These are phyloP conservation scores for Piper longum DNA, from an alignment of 164 flowering plant genomes.

Conservation along the genomic window DNA sequence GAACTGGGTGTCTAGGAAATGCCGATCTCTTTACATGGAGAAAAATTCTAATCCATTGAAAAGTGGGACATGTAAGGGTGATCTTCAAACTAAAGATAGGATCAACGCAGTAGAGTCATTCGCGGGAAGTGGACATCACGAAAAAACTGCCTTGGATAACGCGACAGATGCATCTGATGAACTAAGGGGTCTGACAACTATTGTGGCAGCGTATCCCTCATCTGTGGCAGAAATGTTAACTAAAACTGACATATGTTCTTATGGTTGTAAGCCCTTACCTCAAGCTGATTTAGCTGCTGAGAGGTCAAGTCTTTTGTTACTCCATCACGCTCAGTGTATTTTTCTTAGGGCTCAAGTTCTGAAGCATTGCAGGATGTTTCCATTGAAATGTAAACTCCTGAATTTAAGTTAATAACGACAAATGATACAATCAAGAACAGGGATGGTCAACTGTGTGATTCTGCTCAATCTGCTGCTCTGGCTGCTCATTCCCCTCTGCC, in stretches of 20 bases:
- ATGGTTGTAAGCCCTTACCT: background rate
- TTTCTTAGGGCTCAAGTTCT: background rate
- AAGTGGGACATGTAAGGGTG: constrained; percentile 19
- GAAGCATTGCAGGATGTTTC: background rate
- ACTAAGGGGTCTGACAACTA: background rate
- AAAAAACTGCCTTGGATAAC: background rate
- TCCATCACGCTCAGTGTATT: too few species aligned
- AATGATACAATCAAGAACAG: background rate
- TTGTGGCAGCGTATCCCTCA: background rate
- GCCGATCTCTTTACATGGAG: constrained; percentile 40
- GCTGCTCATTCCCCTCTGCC: background rate
- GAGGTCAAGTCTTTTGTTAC: background rate
- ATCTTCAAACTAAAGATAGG: constrained; percentile 13
- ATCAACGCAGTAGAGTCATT: background rate
- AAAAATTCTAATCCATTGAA: constrained; percentile 10
- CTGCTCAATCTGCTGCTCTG: background rate
- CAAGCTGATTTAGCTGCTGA: background rate
- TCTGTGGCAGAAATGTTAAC: background rate
- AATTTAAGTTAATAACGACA: background rate
- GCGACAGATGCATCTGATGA: background rate
- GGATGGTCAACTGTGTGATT: background rate
- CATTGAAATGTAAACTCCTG: background rate
- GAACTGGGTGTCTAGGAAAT: constrained; percentile 55
- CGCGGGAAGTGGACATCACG: constrained; percentile 7
- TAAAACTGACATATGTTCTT: constrained; percentile 3